phyloP scores from a whole-genome alignment of 306 rosid species.

The Cucurbita ficifolia region DNA sequence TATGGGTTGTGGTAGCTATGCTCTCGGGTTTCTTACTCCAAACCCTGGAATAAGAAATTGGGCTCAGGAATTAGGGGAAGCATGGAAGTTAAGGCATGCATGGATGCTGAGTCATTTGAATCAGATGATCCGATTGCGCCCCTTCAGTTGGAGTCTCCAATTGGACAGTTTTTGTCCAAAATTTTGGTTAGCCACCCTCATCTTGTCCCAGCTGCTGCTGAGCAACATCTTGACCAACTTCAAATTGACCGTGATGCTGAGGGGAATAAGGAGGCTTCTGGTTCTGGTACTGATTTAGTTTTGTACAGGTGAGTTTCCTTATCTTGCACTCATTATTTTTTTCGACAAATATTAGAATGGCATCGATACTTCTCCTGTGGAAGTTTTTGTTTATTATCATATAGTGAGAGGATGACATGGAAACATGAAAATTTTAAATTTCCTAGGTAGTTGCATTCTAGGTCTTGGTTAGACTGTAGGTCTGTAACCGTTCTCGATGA shows the following conservation, averaged over 20 bases:
- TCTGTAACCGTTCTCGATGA: neutral
- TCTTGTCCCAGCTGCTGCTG: constrained; percentile 89
- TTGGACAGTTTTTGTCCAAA: constrained; percentile 80
- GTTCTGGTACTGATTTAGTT: constrained; percentile 56
- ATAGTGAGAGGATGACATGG: neutral
- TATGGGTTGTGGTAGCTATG: constrained; percentile 21
- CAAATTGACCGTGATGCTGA: constrained; percentile 74
- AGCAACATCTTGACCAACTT: constrained; percentile 82
- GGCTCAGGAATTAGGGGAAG: constrained; percentile 29
- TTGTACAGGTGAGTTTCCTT: constrained; percentile 49
- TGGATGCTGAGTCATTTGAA: constrained; percentile 32
- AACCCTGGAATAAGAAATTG: constrained; percentile 26
- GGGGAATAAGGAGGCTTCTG: constrained; percentile 39
- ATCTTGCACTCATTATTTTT: neutral
- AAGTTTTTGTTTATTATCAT: neutral
- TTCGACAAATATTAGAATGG: neutral
- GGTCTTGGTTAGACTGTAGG: neutral
- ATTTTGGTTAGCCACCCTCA: constrained; percentile 77
- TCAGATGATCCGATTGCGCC: constrained; percentile 55
- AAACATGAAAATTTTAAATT: neutral
- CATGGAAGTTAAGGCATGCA: constrained; percentile 28
- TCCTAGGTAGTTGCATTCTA: neutral
- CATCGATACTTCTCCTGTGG: neutral
- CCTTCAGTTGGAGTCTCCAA: constrained; percentile 74
- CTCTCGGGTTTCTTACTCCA: constrained; percentile 22